Evolutionary conservation across 306 rosid genomes (phyloP), one percentile per base, ranked within the genome.

Genomic region (Dalbergia oliveri): DNA sequence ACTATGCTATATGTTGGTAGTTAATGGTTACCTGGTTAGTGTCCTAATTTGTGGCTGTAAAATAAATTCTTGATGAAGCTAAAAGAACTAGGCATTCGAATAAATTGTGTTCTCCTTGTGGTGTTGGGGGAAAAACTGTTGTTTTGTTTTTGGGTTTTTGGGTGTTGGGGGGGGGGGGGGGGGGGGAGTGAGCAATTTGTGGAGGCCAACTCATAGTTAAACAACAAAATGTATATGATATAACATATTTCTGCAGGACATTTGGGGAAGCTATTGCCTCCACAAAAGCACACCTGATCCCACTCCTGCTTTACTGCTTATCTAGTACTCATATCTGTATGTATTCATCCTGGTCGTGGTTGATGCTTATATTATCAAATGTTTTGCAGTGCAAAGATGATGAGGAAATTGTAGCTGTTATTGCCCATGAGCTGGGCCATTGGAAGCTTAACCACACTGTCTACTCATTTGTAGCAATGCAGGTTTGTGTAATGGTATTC

Each of bases 341-440:
- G 33, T 16, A 44, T 51, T 39, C 31, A 69, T 19, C 26, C 58
- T 18, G 49, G 33, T 76, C 50, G n/a, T 6, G 57, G 51, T 13
- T 76, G 59, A 43, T 77, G 43, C 47, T 76, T 57, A 83, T 72
- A 21, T 61, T 67, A 37, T 60, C 41, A 69, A 77, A 64, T 69
- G 61, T 73, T 74, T 80, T 83, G 77, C 85, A 95, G 98, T 95
- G 99, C 90, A 95, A 95, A 91, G 49, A 91, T 39, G 93, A 93
- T 47, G 97, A 95, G 73, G 99, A 95, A 86, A 90, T 95, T 78
- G 98, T 93, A 62, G 98, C 99, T 60, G 99, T 95, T 75, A 93
- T 93, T 84, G 99, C 97, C 75, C 99, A 95, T 67, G 98, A 95
- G 84, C 86, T 95, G 68, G 99, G 99, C 82, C 99, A 95, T 82